phyloP scores from a whole-genome alignment of 2,329 filamentous ascomycete species.

The Colletotrichum cordylinicola region DNA sequence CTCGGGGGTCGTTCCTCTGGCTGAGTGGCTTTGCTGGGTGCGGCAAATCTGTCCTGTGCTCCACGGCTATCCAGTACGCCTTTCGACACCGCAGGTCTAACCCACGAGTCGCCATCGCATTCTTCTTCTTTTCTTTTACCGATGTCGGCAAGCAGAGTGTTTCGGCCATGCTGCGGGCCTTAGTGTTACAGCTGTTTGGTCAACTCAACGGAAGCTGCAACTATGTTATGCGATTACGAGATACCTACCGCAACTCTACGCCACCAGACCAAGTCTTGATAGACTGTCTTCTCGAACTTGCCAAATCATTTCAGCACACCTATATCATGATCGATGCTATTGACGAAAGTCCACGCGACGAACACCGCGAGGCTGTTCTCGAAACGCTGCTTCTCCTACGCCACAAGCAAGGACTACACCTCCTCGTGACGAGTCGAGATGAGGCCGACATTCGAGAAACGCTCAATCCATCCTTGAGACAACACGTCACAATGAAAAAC shows the following conservation, averaged over 20 bases:
- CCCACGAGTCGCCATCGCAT: constrained; percentile 32
- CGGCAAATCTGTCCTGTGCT: constrained; percentile 45
- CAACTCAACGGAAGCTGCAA: background rate
- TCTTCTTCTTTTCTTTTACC: constrained; percentile 47
- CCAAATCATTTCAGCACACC: constrained; percentile 32
- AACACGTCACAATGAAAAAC: constrained; percentile 6
- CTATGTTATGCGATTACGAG: background rate
- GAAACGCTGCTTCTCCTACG: constrained; percentile 23
- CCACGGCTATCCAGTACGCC: constrained; percentile 37
- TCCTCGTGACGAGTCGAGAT: constrained; percentile 39
- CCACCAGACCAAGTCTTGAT: background rate
- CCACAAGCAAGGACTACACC: constrained; percentile 27
- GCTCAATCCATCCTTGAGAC: constrained; percentile 13
- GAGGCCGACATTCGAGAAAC: constrained; percentile 33
- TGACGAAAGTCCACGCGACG: constrained; percentile 37
- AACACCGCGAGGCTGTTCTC: constrained; percentile 16
- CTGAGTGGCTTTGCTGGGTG: constrained; percentile 43
- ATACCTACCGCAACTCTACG: background rate
- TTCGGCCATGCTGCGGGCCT: constrained; percentile 34
- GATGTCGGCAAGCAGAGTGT: constrained; percentile 36
- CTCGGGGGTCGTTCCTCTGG: constrained; percentile 40
- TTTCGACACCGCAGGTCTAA: constrained; percentile 25
- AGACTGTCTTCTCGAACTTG: constrained; percentile 26
- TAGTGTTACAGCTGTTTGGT: constrained; percentile 37
- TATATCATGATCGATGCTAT: constrained; percentile 43